Percentiles rank a stretch among this genome's conserved stretches.
Evolutionary conservation across 2,329 filamentous ascomycete genomes (phyloP).

Genomic region (Fusarium sp.): DNA sequence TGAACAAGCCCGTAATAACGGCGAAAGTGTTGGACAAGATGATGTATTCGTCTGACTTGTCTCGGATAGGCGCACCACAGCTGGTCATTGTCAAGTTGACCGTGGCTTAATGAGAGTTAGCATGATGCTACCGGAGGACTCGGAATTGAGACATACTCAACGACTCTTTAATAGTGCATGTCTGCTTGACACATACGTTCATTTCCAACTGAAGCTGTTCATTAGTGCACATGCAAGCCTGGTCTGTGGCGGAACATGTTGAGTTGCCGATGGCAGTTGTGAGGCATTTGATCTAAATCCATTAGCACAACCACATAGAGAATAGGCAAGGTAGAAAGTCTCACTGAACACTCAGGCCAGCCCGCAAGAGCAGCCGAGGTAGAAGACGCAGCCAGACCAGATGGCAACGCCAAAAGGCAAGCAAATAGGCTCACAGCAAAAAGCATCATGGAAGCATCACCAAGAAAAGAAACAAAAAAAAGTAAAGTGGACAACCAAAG

Average conservation of each 20-base stretch:
- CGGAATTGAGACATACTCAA: constrained; percentile 40
- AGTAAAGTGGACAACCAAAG: background rate
- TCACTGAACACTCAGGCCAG: constrained; percentile 48
- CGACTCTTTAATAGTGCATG: constrained; percentile 45
- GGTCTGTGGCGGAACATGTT: constrained; percentile 40
- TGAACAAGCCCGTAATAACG: constrained; percentile 49
- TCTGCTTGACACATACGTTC: constrained; percentile 41
- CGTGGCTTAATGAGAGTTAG: constrained; percentile 28
- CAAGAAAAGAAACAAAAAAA: background rate
- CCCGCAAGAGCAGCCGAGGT: constrained; percentile 17
- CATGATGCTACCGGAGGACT: background rate
- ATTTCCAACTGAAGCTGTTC: constrained; percentile 38
- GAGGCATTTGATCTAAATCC: constrained; percentile 42
- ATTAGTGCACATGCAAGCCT: constrained; percentile 47
- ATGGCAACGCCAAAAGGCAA: constrained; percentile 16
- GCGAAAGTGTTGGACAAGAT: constrained; percentile 44
- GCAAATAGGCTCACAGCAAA: constrained; percentile 10
- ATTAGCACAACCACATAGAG: constrained; percentile 16
- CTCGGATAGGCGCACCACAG: constrained; percentile 43
- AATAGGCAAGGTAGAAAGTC: constrained; percentile 12
- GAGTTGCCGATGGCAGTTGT: constrained; percentile 37
- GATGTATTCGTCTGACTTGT: constrained; percentile 41
- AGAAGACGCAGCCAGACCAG: constrained; percentile 4
- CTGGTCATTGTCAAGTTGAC: constrained; percentile 42
- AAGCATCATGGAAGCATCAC: constrained; percentile 8